Evolutionary conservation across 176 grass and related monocot species (phyloP).

Genomic region (Saccharum officinarum): DNA sequence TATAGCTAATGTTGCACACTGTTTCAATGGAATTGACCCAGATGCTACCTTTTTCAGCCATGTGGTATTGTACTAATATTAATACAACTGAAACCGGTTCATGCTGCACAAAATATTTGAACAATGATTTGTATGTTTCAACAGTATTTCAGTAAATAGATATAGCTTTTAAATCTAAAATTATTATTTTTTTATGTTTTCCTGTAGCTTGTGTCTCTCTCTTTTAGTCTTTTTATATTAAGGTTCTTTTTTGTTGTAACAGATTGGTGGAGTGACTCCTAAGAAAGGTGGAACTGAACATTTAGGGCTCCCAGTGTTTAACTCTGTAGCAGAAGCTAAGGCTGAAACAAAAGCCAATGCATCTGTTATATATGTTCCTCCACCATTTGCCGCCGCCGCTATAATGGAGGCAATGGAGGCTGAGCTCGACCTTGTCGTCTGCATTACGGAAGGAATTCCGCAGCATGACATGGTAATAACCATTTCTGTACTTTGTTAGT

Average conservation of each 20-base stretch:
- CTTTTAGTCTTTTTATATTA: background rate
- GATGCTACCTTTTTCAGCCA: no score
- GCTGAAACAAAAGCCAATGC: conserved; percentile 98
- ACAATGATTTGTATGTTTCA: background rate
- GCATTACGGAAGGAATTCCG: conserved; percentile 99
- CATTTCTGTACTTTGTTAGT: background rate
- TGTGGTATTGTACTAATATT: background rate
- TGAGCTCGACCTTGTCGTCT: conserved; percentile 91
- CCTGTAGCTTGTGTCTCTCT: background rate
- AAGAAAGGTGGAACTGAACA: conserved; percentile 99
- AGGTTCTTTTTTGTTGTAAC: conserved; percentile 12
- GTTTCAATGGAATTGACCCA: no score
- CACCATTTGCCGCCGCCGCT: conserved; percentile 95
- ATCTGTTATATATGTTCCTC: conserved; percentile 97
- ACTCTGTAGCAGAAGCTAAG: conserved; percentile 90
- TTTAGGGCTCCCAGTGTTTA: conserved; percentile 91
- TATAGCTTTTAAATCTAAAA: background rate
- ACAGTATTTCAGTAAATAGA: background rate
- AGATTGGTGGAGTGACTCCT: conserved; percentile 97
- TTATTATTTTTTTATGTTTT: conserved; percentile 19
- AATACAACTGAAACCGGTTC: background rate
- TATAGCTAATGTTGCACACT: background rate
- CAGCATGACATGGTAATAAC: conserved; percentile 95
- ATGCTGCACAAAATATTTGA: background rate
- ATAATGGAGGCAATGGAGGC: conserved; percentile 98